These are phyloP conservation scores for Sporisorium sorghi DNA, from an alignment of 1,284 basidiomycete genomes.

Conservation along the genomic window DNA sequence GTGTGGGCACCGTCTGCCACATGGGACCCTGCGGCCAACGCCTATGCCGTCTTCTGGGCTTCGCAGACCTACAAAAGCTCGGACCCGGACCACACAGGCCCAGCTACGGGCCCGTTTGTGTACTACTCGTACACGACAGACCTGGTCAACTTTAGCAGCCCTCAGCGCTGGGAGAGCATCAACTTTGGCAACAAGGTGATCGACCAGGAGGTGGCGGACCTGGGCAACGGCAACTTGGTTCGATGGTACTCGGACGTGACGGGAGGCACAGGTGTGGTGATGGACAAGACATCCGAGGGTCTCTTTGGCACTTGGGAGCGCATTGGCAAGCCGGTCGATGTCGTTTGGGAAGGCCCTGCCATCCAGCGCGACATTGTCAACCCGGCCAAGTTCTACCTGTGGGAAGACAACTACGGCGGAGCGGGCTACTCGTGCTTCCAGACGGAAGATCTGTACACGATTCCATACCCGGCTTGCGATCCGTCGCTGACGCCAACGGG, in stretches of 20 bases:
- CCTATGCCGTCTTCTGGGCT: slow-evolving; percentile 31
- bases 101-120: slow-evolving; percentile 19
- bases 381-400: slow-evolving; percentile 30
- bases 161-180: slow-evolving; percentile 29
- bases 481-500: slow-evolving; percentile 22
- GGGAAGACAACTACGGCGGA: slow-evolving; percentile 40
- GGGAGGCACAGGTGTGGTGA: slow-evolving; percentile 23
- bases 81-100: slow-evolving; percentile 23
- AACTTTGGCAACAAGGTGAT: slow-evolving; percentile 37
- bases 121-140: slow-evolving; percentile 38
- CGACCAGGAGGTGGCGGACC: slow-evolving; percentile 26
- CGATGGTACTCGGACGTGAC: slow-evolving; percentile 34
- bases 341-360: slow-evolving; percentile 32
- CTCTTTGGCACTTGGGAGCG: slow-evolving; percentile 34
- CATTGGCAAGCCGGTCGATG: slow-evolving; percentile 29
- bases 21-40: slow-evolving; percentile 25
- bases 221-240: slow-evolving; percentile 26
- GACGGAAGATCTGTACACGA: slow-evolving; percentile 20
- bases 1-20: slow-evolving; percentile 36
- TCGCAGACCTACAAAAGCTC: slow-evolving; percentile 31
- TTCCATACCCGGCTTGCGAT: slow-evolving; percentile 26
- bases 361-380: slow-evolving; percentile 32
- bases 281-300: slow-evolving; percentile 26
- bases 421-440: slow-evolving; percentile 38
- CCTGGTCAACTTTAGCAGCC: slow-evolving; percentile 20